These are phyloP conservation scores for Flaveria ramosissima DNA, from an alignment of 129 eudicot species.

Conservation along the genomic window DNA sequence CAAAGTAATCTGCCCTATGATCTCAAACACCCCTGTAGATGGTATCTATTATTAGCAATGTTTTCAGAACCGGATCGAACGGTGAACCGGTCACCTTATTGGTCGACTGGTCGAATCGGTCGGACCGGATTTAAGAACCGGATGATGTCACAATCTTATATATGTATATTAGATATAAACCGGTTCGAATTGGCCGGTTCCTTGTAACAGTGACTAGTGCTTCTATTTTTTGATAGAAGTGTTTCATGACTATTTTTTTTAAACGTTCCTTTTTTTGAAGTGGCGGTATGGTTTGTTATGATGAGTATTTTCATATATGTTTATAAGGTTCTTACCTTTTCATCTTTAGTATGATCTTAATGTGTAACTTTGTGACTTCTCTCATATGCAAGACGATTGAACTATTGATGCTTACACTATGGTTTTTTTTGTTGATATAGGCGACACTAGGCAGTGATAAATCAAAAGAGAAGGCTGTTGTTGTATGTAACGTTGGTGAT, in stretches of 20 bases:
- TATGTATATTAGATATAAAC: not conserved
- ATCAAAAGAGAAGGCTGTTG: slow-evolving; percentile 63
- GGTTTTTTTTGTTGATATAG: slow-evolving; percentile 39
- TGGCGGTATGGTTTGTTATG: not conserved
- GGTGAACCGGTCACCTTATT: no score
- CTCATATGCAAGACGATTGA: not conserved
- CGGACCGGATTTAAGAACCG: no score
- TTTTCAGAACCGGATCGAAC: not conserved
- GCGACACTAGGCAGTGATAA: slow-evolving; percentile 72
- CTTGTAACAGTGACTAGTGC: slow-evolving; percentile 1
- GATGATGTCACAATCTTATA: no score
- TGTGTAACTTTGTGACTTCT: not conserved
- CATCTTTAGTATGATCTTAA: not conserved
- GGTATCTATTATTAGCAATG: slow-evolving; percentile 1
- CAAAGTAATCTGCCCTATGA: not conserved
- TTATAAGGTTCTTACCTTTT: not conserved
- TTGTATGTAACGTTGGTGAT: slow-evolving; percentile 82
- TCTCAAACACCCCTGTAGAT: slow-evolving; percentile 3
- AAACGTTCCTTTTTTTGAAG: no score
- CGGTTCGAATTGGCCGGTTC: no score
- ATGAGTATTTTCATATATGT: not conserved
- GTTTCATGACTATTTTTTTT: not conserved
- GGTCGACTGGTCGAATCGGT: no score
- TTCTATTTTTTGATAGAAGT: not conserved
- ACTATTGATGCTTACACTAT: slow-evolving; percentile 3